Conservation (phyloP, 1,284 basidiomycete species). For the Salmacisia buchloeana region DNA sequence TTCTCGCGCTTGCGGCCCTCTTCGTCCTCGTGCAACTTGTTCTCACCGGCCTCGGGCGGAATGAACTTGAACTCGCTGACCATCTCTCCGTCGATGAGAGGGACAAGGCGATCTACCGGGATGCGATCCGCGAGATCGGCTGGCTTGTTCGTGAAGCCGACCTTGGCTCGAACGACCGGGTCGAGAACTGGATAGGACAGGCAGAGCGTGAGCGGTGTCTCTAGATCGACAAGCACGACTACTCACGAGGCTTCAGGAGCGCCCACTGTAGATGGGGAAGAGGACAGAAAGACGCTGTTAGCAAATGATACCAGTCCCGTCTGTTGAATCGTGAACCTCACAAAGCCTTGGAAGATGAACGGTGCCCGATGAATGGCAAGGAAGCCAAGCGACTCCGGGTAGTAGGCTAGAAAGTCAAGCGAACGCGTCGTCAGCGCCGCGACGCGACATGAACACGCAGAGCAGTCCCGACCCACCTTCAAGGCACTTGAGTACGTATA, state of each 20-base stretch:
- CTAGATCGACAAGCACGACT: no score
- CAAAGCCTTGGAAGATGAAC: conserved; percentile 51
- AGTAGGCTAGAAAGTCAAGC: conserved; percentile 35
- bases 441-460: not conserved
- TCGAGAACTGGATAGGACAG: conserved; percentile 23
- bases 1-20: conserved; percentile 39
- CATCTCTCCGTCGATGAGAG: conserved; percentile 32
- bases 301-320: not conserved
- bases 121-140: conserved; percentile 38
- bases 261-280: no score
- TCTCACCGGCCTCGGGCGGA: conserved; percentile 44
- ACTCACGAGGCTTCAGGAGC: no score
- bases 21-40: conserved; percentile 39
- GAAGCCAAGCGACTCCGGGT: conserved; percentile 50
- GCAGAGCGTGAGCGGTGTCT: no score
- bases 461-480: not conserved
- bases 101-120: conserved; percentile 31
- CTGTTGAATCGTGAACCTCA: not conserved
- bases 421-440: no score
- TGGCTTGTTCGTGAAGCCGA: conserved; percentile 39
- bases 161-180: conserved; percentile 37
- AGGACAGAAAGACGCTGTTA: no score
- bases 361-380: conserved; percentile 51
- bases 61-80: conserved; percentile 27
- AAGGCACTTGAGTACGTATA: not conserved